phyloP scores from a whole-genome alignment of 257 asterid species.

The Ligustrum vulgare region DNA sequence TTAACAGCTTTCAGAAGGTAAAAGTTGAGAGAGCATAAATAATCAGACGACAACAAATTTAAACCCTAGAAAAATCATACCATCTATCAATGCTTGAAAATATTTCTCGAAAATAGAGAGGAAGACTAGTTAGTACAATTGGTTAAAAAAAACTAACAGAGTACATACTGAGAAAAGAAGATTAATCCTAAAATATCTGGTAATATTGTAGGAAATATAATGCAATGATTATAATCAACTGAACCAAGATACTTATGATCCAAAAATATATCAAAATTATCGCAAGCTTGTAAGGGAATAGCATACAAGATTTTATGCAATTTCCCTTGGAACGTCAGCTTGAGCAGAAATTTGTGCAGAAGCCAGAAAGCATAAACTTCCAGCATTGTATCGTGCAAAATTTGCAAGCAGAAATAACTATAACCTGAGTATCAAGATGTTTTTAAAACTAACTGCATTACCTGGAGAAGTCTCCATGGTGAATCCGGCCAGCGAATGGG shows the following conservation, averaged over 20 bases:
- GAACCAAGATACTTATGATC: neutral
- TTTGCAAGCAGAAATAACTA: neutral
- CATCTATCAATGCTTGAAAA: neutral
- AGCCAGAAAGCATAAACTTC: neutral
- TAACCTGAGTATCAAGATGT: neutral
- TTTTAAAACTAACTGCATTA: conserved; percentile 11
- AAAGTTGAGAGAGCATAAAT: neutral
- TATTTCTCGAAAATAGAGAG: neutral
- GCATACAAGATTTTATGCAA: too few species aligned
- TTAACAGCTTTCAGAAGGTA: neutral
- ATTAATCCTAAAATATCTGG: neutral
- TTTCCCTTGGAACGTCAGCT: neutral
- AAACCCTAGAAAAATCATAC: neutral
- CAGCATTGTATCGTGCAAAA: neutral
- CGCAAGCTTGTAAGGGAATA: neutral
- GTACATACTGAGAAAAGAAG: neutral
- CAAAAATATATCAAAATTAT: too few species aligned
- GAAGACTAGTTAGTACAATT: neutral
- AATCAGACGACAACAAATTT: neutral
- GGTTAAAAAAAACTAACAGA: neutral
- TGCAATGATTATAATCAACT: neutral
- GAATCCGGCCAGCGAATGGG: conserved; percentile 60
- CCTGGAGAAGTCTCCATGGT: conserved; percentile 60
- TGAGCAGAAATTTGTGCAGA: neutral
- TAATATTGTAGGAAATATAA: neutral